Percentiles rank a stretch among this genome's conserved stretches.
These are phyloP conservation scores for Penicillium sp. DNA, from an alignment of 2,329 filamentous ascomycete species.

Conservation along the genomic window DNA sequence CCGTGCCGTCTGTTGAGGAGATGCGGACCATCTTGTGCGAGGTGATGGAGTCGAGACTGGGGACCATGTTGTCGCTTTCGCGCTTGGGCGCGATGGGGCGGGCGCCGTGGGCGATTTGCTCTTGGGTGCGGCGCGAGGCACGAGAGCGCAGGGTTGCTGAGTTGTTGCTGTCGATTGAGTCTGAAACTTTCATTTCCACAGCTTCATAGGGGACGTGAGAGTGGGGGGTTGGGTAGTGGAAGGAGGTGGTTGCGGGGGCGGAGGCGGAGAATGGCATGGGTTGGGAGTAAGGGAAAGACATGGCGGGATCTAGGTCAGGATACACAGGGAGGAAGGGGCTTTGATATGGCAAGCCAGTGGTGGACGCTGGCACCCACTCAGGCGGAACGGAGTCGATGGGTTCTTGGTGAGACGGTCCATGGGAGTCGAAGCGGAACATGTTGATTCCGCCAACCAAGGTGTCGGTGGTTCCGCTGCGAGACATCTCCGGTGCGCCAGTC, in stretches of 20 bases:
- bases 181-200: conserved; percentile 54
- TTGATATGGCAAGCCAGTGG: conserved; percentile 17
- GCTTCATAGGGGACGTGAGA: conserved; percentile 41
- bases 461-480: conserved; percentile 48
- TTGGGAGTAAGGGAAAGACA: conserved; percentile 32
- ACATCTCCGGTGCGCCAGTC: conserved; percentile 44
- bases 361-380: conserved; percentile 25
- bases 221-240: conserved; percentile 26
- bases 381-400: conserved; percentile 24
- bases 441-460: conserved; percentile 45
- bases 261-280: conserved; percentile 38
- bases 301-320: conserved; percentile 33
- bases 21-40: conserved; percentile 55
- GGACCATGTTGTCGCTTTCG: conserved; percentile 34
- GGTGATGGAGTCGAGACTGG: conserved; percentile 25
- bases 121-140: conserved; percentile 48
- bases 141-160: conserved; percentile 48
- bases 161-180: conserved; percentile 49
- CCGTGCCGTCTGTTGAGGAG: conserved; percentile 53
- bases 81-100: conserved; percentile 54
- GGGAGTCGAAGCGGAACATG: conserved; percentile 49
- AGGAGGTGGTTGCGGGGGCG: conserved; percentile 36
- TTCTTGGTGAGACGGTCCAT: conserved; percentile 29
- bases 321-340: conserved; percentile 19
- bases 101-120: conserved; percentile 50